Percentiles rank a stretch among this genome's conserved stretches.
Conservation (phyloP, 768 basidiomycete species). For the Kwoniella dejecticola region DNA sequence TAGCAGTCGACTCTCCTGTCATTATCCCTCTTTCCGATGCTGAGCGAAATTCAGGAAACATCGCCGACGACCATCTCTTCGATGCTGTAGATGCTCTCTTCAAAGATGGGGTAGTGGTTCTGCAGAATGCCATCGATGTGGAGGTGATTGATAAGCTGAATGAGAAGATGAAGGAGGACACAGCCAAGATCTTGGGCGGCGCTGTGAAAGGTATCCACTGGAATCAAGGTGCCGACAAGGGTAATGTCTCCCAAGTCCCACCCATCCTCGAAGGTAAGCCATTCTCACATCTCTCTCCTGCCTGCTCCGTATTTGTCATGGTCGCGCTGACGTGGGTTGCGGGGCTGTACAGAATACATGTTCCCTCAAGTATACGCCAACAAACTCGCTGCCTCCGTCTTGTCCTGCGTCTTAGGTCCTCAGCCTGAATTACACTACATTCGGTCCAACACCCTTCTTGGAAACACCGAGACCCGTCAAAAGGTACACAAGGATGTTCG, state of each 20-base stretch:
- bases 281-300: too few relatives aligned
- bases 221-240: constrained; percentile 20
- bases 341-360: constrained; percentile 29
- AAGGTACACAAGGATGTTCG: constrained; percentile 21
- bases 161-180: constrained; percentile 19
- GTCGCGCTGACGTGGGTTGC: too few relatives aligned
- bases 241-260: constrained; percentile 23
- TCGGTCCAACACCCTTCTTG: constrained; percentile 18
- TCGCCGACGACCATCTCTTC: constrained; percentile 15
- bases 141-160: constrained; percentile 20
- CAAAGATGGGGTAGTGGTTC: constrained; percentile 18
- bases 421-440: constrained; percentile 24
- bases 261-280: constrained; percentile 21
- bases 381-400: constrained; percentile 15
- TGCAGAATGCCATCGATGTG: constrained; percentile 23
- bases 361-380: constrained; percentile 23
- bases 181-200: constrained; percentile 9
- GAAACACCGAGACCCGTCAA: constrained; percentile 15
- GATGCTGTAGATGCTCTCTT: constrained; percentile 20
- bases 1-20: constrained; percentile 8
- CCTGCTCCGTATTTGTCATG: too few relatives aligned
- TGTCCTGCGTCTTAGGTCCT: constrained; percentile 17
- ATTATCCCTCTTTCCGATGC: constrained; percentile 15
- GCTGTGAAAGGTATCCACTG: constrained; percentile 12
- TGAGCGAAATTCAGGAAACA: constrained; percentile 5